Conservation (phyloP, 2,329 filamentous ascomycete species). For the Didymella pinodella region DNA sequence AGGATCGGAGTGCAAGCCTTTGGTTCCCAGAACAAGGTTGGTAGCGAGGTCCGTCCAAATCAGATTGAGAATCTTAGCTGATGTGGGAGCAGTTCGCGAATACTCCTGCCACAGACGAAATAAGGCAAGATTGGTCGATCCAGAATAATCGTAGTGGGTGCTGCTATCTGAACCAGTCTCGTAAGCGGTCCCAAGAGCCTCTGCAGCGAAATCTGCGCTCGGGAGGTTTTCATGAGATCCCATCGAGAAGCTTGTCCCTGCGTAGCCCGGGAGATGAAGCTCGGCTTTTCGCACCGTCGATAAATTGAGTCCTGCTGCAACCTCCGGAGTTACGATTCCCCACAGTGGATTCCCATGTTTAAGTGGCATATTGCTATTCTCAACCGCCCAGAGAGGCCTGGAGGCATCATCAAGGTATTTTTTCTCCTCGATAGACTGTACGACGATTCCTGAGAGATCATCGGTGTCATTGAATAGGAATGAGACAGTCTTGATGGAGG, state of each 20-base stretch:
- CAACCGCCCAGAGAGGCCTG: neutral
- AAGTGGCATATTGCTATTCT: conserved; percentile 3
- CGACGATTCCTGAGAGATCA: conserved; percentile 36
- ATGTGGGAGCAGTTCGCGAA: conserved; percentile 32
- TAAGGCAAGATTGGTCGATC: conserved; percentile 52
- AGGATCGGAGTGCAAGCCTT: conserved; percentile 9
- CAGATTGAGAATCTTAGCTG: conserved; percentile 53
- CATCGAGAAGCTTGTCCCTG: neutral
- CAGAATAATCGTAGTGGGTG: conserved; percentile 45
- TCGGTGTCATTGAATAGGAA: conserved; percentile 55
- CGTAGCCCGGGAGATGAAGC: neutral
- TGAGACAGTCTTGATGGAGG: conserved; percentile 56
- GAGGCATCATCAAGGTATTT: neutral
- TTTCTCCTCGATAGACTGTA: neutral
- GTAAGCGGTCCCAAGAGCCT: neutral
- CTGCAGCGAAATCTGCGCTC: neutral
- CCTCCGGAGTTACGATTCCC: conserved; percentile 1
- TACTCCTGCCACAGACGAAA: conserved; percentile 54
- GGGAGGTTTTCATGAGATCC: conserved; percentile 1
- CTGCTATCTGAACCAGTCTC: neutral
- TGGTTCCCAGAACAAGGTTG: conserved; percentile 55
- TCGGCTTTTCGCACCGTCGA: neutral
- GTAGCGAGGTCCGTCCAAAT: conserved; percentile 58
- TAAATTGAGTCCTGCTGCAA: neutral
- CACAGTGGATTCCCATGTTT: neutral